These are phyloP conservation scores for Ophiostoma fasciatum DNA, from an alignment of 2,329 filamentous ascomycete genomes.

Conservation along the genomic window DNA sequence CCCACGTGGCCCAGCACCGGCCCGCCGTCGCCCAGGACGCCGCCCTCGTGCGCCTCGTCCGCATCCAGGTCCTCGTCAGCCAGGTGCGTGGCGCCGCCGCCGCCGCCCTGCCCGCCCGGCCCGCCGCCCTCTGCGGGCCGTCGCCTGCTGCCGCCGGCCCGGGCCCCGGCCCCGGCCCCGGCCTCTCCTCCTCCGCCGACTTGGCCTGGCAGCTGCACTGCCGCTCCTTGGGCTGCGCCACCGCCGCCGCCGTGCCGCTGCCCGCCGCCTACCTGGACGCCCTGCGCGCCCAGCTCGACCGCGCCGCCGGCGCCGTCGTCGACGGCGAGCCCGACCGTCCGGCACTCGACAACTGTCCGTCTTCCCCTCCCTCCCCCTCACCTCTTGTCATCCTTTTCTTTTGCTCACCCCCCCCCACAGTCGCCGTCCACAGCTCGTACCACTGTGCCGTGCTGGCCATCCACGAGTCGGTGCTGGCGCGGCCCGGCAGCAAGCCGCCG, in stretches of 20 bases:
- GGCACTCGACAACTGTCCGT: background rate
- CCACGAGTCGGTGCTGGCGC: slow-evolving; percentile 6
- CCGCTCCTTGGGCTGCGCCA: no score
- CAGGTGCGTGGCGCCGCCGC: slow-evolving; percentile 11
- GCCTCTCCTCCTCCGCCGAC: no score
- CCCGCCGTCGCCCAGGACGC: slow-evolving; percentile 34
- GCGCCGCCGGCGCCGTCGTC: background rate
- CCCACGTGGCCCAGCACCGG: slow-evolving; percentile 27
- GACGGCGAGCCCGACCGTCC: background rate
- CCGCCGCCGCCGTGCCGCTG: no score
- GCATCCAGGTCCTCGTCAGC: slow-evolving; percentile 25
- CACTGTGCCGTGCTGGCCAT: slow-evolving; percentile 6
- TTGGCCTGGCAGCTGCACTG: no score
- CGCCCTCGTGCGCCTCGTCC: slow-evolving; percentile 27
- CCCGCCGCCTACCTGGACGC: background rate
- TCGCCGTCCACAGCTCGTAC: slow-evolving; percentile 5
- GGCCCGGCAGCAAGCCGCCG: background rate
- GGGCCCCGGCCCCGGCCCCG: no score
- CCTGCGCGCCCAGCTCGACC: slow-evolving; percentile 4
- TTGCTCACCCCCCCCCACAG: background rate
- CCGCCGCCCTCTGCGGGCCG: background rate
- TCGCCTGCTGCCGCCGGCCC: background rate
- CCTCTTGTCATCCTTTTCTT: background rate
- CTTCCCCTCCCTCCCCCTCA: background rate
- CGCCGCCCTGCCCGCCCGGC: background rate